Percentiles rank a stretch among this genome's conserved stretches.
phyloP scores from a whole-genome alignment of 2,329 filamentous ascomycete genomes.

The Monosporascus sp. region DNA sequence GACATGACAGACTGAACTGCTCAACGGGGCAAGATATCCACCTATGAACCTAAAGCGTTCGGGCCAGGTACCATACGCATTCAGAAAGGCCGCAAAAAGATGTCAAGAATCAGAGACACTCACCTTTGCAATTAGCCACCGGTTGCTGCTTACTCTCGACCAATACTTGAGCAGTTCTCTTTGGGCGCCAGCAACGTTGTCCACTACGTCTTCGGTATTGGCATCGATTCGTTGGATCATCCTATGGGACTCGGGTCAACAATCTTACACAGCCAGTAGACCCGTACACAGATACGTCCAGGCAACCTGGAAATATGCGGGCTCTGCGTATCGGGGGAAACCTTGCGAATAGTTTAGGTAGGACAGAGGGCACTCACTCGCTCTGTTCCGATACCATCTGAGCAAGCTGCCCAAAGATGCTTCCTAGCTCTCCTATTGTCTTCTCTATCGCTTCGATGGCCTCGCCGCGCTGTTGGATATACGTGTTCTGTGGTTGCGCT shows the following conservation, averaged over 20 bases:
- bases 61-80: too few relatives aligned
- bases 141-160: constrained; percentile 87
- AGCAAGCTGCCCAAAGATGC: constrained; percentile 87
- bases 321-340: too few relatives aligned
- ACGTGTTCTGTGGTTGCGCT: constrained; percentile 76
- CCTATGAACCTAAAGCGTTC: too few relatives aligned
- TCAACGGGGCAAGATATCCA: too few relatives aligned
- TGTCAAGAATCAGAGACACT: neutral
- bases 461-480: constrained; percentile 89
- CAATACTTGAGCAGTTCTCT: constrained; percentile 95
- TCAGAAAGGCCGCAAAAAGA: too few relatives aligned
- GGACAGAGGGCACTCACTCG: constrained; percentile 29
- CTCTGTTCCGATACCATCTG: constrained; percentile 97
- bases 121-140: constrained; percentile 77
- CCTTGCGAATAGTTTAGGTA: neutral
- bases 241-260: constrained; percentile 31
- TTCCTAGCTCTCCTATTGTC: constrained; percentile 89
- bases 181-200: constrained; percentile 96
- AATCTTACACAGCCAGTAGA: too few relatives aligned
- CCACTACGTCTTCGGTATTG: constrained; percentile 95
- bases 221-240: constrained; percentile 97
- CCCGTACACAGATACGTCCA: too few relatives aligned
- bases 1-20: neutral
- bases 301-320: too few relatives aligned
- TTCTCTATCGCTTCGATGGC: constrained; percentile 96